These are phyloP conservation scores for Nemania bipapillata DNA, from an alignment of 2,329 filamentous ascomycete genomes.

Conservation along the genomic window DNA sequence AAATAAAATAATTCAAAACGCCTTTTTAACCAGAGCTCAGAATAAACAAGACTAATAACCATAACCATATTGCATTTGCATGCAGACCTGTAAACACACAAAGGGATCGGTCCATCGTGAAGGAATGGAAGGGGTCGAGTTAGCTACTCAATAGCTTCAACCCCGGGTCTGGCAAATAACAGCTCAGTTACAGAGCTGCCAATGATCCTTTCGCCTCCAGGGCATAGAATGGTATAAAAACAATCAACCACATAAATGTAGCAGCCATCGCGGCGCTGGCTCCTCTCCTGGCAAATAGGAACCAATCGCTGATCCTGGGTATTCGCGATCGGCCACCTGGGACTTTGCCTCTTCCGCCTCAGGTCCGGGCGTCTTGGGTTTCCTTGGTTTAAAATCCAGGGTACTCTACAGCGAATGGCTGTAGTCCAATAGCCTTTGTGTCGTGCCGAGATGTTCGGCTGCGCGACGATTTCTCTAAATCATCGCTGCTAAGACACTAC, in stretches of 20 bases:
- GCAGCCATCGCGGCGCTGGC: slow-evolving; percentile 36
- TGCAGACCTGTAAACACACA: slow-evolving; percentile 41
- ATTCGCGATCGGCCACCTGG: slow-evolving; percentile 24
- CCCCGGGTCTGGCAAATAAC: slow-evolving; percentile 9
- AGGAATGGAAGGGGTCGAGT: slow-evolving; percentile 26
- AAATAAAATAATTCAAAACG: too few species aligned
- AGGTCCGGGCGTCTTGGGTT: slow-evolving; percentile 11
- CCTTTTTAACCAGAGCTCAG: slow-evolving; percentile 13
- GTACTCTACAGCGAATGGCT: slow-evolving; percentile 25
- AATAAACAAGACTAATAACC: background rate
- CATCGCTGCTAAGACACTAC: slow-evolving; percentile 26
- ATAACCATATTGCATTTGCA: slow-evolving; percentile 39
- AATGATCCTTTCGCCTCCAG: slow-evolving; percentile 22
- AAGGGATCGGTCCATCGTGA: slow-evolving; percentile 32
- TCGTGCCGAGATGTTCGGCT: slow-evolving; percentile 26
- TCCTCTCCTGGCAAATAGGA: slow-evolving; percentile 30
- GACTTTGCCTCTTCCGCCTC: slow-evolving; percentile 21
- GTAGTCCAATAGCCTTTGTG: slow-evolving; percentile 24
- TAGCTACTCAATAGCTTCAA: slow-evolving; percentile 24
- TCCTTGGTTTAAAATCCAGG: slow-evolving; percentile 29
- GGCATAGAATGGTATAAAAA: slow-evolving; percentile 30
- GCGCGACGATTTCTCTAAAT: slow-evolving; percentile 19
- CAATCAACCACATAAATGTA: slow-evolving; percentile 29
- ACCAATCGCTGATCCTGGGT: slow-evolving; percentile 14
- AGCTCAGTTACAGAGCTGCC: slow-evolving; percentile 22